Evolutionary conservation across 371 early-diverging fungal species (phyloP).

Genomic region (Mortierella sp.): DNA sequence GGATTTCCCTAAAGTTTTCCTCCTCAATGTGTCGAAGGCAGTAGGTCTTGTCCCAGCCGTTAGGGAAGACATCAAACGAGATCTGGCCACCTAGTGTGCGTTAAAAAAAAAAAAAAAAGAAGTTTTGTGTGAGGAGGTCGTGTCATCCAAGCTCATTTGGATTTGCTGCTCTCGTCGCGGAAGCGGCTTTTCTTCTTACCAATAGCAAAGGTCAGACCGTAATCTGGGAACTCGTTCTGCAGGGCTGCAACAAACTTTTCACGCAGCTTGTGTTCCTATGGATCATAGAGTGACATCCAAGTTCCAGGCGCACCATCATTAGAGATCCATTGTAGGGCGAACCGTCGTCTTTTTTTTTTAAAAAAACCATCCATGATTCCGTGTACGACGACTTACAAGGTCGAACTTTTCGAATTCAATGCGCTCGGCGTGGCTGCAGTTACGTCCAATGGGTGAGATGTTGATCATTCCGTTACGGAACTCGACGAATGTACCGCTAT

Average conservation of each 20-base stretch:
- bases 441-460: constrained; percentile 98
- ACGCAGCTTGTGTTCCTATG: constrained; percentile 77
- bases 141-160: neutral
- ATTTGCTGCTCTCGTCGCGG: neutral
- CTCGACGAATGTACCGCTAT: constrained; percentile 98
- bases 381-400: constrained; percentile 57
- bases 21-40: constrained; percentile 93
- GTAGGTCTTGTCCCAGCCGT: constrained; percentile 99
- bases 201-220: constrained; percentile 95
- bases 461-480: constrained; percentile 99
- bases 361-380: neutral
- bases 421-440: constrained; percentile 95
- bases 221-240: constrained; percentile 88
- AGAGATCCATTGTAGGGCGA: neutral
- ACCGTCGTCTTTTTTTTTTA: neutral
- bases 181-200: constrained; percentile 49
- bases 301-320: neutral
- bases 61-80: constrained; percentile 99
- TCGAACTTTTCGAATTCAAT: constrained; percentile 96
- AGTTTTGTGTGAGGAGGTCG: neutral
- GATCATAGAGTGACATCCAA: too few species aligned
- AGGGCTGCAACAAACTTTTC: constrained; percentile 89
- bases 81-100: constrained; percentile 90
- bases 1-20: constrained; percentile 91
- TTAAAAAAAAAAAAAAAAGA: neutral